These are phyloP conservation scores for Dryadomyces sulphureus DNA, from an alignment of 2,329 filamentous ascomycete genomes.

Conservation along the genomic window DNA sequence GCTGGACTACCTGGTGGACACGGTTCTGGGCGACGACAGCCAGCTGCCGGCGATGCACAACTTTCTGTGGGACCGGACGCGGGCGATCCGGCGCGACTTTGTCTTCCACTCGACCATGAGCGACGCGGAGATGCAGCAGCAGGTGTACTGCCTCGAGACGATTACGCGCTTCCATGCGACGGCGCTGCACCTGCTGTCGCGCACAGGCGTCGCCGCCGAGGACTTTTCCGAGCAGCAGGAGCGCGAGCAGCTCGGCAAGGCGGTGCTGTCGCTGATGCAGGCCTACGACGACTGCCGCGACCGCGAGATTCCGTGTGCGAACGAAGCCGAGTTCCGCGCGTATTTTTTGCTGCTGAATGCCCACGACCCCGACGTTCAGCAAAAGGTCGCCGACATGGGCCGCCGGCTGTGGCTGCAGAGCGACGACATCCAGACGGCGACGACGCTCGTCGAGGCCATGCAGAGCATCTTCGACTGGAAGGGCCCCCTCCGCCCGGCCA, in stretches of 20 bases:
- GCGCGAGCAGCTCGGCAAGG: constrained; percentile 50
- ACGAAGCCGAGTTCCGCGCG: constrained; percentile 51
- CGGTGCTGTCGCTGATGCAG: constrained; percentile 49
- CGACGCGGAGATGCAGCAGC: constrained; percentile 38
- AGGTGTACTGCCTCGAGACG: constrained; percentile 50
- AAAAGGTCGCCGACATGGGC: constrained; percentile 41
- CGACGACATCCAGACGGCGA: constrained; percentile 43
- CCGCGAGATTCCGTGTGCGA: constrained; percentile 41
- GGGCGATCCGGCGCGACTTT: constrained; percentile 53
- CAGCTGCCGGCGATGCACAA: constrained; percentile 40
- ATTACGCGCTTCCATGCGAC: constrained; percentile 54
- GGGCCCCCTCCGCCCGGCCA: constrained; percentile 38
- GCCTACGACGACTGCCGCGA: constrained; percentile 50
- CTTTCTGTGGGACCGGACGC: constrained; percentile 54
- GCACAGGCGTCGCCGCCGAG: constrained; percentile 37
- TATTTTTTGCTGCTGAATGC: constrained; percentile 51
- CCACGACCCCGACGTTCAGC: constrained; percentile 40
- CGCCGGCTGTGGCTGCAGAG: constrained; percentile 17
- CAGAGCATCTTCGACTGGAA: constrained; percentile 42
- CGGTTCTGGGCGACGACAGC: constrained; percentile 38
- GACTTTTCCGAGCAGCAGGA: constrained; percentile 55
- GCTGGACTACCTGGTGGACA: constrained; percentile 47
- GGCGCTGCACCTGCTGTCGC: constrained; percentile 47
- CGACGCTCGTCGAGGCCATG: constrained; percentile 43
- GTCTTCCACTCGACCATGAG: constrained; percentile 50